Base-by-base conservation (phyloP, 495 filamentous ascomycete genomes). In the Recurvomyces mirabilis region DNA sequence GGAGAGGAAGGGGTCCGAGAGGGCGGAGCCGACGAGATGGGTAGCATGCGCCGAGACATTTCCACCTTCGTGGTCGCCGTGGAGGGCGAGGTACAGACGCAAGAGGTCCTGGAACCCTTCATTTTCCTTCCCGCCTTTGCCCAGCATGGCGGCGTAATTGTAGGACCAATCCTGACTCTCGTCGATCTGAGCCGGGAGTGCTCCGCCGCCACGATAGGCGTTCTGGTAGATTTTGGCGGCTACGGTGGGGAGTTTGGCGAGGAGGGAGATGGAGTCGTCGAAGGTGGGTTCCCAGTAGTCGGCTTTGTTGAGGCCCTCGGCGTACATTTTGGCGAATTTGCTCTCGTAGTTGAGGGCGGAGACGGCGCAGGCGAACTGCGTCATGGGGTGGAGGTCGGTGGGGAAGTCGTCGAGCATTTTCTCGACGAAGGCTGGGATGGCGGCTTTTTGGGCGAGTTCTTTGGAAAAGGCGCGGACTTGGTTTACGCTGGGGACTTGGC, bases 271-370 rank as follows among this genome's bases (percentile, higher is more conserved):
- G 58, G 79, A 78, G 69, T 98, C 91, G 64, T 98, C 91, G 63
- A 93, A 98, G 45, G 84, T 93, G 18, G 88, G 87, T 65, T 98
- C 93, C 91, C 91, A 98, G 74, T 96, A 96, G 53, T 94, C 84
- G 32, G 82, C 81, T 71, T 96, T 98, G 65, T 77, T 77, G 38
- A 95, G 68, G 20, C 91, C 91, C 47, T 82, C 66, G 62, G 85
- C 91, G 63, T 98, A 98, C 22, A 81, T 79, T 65, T 86, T 86
- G 43, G 91, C 91, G 57, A 98, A 98, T 50, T 78, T 74, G 51
- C 84, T 93, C 41, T 83, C 83, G 64, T 94, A 82, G 65, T 91
- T 95, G 39, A 98, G 75, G 7, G 91, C 82, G 15, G 87, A 91
- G 22, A 96, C 89, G 21, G 87, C 86, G 55, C 93, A 86, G 38